Evolutionary conservation across 2,329 filamentous ascomycete genomes (phyloP).

Genomic region (Mollisia scopiformis): DNA sequence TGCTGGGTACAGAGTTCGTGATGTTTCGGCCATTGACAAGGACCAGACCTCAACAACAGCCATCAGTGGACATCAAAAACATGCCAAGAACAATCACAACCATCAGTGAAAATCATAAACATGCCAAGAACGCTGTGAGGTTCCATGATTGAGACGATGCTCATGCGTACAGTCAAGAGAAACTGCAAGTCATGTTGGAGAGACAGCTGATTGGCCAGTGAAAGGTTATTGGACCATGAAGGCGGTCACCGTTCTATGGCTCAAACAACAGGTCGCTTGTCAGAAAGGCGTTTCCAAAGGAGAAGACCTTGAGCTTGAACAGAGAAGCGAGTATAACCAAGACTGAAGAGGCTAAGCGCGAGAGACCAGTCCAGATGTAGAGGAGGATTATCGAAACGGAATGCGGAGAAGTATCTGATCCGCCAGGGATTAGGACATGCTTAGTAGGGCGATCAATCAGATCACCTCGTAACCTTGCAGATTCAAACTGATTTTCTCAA

Average conservation of each 20-base stretch:
- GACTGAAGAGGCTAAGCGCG: constrained; percentile 4
- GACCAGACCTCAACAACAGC: background rate
- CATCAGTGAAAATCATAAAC: constrained; percentile 5
- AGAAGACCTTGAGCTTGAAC: background rate
- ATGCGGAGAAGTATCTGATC: constrained; percentile 19
- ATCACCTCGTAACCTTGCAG: constrained; percentile 9
- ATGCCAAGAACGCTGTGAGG: constrained; percentile 18
- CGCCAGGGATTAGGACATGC: background rate
- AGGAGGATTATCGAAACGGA: constrained; percentile 17
- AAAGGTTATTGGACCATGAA: background rate
- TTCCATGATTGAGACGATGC: constrained; percentile 9
- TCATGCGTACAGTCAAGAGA: constrained; percentile 7
- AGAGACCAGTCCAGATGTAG: constrained; percentile 7
- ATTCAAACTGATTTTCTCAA: constrained; percentile 7
- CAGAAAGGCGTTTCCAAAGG: constrained; percentile 6
- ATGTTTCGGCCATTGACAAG: background rate
- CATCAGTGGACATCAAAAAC: constrained; percentile 2
- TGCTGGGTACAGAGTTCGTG: background rate
- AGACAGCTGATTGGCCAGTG: background rate
- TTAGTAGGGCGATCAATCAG: constrained; percentile 12
- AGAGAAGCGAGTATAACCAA: constrained; percentile 2
- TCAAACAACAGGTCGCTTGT: background rate
- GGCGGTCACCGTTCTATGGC: background rate
- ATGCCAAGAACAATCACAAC: background rate
- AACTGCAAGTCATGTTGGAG: background rate